These are phyloP conservation scores for Sugiyamaella qingdaonensis DNA, from an alignment of 805 yeast genomes.

Conservation along the genomic window DNA sequence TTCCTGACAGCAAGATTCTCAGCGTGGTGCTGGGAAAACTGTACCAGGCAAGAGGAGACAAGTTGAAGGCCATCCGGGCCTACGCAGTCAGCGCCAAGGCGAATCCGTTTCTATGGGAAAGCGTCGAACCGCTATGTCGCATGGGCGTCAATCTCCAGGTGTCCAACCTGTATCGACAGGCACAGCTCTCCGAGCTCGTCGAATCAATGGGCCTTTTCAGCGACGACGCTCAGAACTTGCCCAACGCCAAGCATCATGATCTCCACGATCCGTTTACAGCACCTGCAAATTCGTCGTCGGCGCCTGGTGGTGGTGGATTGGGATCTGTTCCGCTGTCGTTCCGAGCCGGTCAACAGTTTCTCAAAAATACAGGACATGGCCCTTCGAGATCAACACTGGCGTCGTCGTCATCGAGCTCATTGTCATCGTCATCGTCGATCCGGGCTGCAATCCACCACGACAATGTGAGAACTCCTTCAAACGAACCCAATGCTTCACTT, in stretches of 20 bases:
- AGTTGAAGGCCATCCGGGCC: constrained; percentile 59
- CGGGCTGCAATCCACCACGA: constrained; percentile 1
- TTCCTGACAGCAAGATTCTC: constrained; percentile 1
- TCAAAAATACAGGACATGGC: not conserved
- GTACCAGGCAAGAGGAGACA: constrained; percentile 53
- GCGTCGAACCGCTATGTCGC: constrained; percentile 68
- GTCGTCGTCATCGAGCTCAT: not conserved
- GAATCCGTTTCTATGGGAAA: constrained; percentile 84
- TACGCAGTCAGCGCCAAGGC: constrained; percentile 64
- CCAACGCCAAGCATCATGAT: not conserved
- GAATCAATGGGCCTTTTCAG: not conserved
- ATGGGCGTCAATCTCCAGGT: constrained; percentile 69
- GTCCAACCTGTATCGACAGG: constrained; percentile 32
- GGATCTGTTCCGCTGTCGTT: constrained; percentile 9
- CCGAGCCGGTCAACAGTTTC: constrained; percentile 17
- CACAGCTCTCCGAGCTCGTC: not conserved
- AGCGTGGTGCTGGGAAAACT: constrained; percentile 61
- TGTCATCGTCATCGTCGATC: constrained; percentile 9
- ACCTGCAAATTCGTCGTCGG: not conserved
- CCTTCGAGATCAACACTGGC: not conserved
- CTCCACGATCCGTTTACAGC: constrained; percentile 13
- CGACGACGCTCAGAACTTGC: not conserved
- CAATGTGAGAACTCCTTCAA: constrained; percentile 8
- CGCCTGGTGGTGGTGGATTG: not conserved
- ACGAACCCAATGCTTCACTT: constrained; percentile 14